phyloP scores from a whole-genome alignment of 2,329 filamentous ascomycete genomes.

The Incumbomyces delicatus region DNA sequence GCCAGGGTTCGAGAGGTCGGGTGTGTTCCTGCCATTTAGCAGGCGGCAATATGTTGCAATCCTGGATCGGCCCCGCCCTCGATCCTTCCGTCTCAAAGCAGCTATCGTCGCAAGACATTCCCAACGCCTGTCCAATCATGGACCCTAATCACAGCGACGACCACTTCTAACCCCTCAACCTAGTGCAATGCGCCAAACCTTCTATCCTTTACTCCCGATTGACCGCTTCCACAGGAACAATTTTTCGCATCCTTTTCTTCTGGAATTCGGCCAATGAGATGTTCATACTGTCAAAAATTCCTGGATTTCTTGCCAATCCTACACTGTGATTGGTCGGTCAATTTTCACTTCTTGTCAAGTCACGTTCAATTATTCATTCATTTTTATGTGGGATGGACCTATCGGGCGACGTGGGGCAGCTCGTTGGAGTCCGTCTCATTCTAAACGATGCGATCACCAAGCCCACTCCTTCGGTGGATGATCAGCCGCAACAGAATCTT shows the following conservation, averaged over 20 bases:
- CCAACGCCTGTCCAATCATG: not conserved
- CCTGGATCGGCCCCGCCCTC: constrained; percentile 18
- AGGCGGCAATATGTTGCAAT: too few relatives aligned
- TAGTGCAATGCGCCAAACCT: too few relatives aligned
- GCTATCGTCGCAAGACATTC: too few relatives aligned
- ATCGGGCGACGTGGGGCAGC: not conserved
- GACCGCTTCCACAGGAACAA: too few relatives aligned
- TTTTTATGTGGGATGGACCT: too few relatives aligned
- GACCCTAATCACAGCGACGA: too few relatives aligned
- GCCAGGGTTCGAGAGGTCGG: too few relatives aligned
- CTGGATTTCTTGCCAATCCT: not conserved
- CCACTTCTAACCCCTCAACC: too few relatives aligned
- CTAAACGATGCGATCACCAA: not conserved
- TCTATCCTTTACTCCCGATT: too few relatives aligned
- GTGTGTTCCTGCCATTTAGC: too few relatives aligned
- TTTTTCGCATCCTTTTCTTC: not conserved
- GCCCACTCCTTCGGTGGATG: not conserved
- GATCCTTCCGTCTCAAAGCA: constrained; percentile 4
- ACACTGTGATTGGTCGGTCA: not conserved
- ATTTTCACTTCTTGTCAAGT: not conserved
- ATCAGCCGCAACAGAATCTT: not conserved
- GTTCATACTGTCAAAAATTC: not conserved
- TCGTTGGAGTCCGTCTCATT: too few relatives aligned
- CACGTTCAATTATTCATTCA: not conserved
- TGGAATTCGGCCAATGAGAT: constrained; percentile 4